A percentile compares a stretch with the other conserved stretches of the same genome.
Conservation (phyloP, 106 monocot species). For the Platanthera guangdongensis region DNA sequence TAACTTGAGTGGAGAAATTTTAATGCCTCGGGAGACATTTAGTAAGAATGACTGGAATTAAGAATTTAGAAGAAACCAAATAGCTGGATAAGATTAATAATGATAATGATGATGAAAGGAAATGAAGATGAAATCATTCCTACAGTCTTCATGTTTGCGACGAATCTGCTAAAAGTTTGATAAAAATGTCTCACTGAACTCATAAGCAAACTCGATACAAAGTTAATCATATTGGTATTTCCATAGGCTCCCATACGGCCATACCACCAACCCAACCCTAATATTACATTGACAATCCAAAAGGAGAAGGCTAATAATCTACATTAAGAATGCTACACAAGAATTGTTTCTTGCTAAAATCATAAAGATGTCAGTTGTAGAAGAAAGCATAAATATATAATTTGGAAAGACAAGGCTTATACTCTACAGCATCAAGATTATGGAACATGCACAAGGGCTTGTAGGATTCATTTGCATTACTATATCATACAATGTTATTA, state of each 20-base stretch:
- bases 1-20: too few species aligned
- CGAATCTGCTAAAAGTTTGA: background rate
- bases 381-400: background rate
- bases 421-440: background rate
- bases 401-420: background rate
- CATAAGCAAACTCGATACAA: background rate
- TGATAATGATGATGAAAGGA: too few species aligned
- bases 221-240: background rate
- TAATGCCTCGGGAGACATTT: too few species aligned
- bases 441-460: background rate
- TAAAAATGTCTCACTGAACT: background rate
- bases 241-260: background rate
- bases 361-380: background rate
- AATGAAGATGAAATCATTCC: background rate
- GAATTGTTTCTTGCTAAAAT: background rate
- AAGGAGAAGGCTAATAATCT: background rate
- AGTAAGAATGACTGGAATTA: too few species aligned
- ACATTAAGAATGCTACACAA: background rate
- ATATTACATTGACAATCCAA: background rate
- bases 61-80: too few species aligned
- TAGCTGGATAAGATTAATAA: too few species aligned
- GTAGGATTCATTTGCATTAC: background rate
- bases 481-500: background rate
- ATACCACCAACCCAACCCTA: background rate
- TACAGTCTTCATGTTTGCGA: background rate